Percentiles rank a stretch among this genome's conserved stretches.
phyloP scores from a whole-genome alignment of 805 yeast genomes.

The Saccharomycopsis malanga region DNA sequence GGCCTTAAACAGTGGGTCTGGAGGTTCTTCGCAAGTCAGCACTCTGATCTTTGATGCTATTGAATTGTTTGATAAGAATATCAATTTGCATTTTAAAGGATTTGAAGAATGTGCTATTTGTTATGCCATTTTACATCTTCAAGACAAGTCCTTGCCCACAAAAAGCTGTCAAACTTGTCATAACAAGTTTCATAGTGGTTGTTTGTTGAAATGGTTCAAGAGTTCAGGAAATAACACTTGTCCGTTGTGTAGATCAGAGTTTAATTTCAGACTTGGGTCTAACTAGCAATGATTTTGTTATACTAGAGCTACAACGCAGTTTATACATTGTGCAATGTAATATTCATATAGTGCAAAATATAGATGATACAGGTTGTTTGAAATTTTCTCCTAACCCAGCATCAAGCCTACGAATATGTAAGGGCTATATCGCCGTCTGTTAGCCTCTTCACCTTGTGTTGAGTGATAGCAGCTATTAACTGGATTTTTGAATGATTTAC shows the following conservation, averaged over 20 bases:
- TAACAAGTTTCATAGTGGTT: constrained; percentile 92
- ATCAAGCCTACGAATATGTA: too few species aligned
- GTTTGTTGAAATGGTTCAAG: constrained; percentile 95
- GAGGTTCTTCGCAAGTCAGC: not conserved
- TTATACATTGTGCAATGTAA: too few species aligned
- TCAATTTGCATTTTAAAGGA: constrained; percentile 80
- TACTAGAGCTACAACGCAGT: too few species aligned
- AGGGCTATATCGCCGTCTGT: too few species aligned
- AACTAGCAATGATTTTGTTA: too few species aligned
- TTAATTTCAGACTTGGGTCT: constrained; percentile 30
- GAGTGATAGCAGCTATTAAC: too few species aligned
- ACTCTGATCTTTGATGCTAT: constrained; percentile 49
- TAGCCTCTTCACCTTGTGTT: too few species aligned
- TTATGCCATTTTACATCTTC: constrained; percentile 78
- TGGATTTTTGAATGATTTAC: too few species aligned
- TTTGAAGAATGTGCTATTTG: constrained; percentile 97
- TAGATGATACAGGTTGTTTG: too few species aligned
- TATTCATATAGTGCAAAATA: too few species aligned
- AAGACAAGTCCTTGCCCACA: constrained; percentile 84
- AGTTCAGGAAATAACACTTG: constrained; percentile 89
- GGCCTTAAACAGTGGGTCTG: constrained; percentile 38
- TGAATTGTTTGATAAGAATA: constrained; percentile 64
- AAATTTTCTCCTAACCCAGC: too few species aligned
- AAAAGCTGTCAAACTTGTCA: constrained; percentile 85
- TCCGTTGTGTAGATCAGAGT: constrained; percentile 80